Percentiles rank a stretch among this genome's conserved stretches.
Conservation (phyloP, 1,284 basidiomycete species). For the Fomes fomentarius region DNA sequence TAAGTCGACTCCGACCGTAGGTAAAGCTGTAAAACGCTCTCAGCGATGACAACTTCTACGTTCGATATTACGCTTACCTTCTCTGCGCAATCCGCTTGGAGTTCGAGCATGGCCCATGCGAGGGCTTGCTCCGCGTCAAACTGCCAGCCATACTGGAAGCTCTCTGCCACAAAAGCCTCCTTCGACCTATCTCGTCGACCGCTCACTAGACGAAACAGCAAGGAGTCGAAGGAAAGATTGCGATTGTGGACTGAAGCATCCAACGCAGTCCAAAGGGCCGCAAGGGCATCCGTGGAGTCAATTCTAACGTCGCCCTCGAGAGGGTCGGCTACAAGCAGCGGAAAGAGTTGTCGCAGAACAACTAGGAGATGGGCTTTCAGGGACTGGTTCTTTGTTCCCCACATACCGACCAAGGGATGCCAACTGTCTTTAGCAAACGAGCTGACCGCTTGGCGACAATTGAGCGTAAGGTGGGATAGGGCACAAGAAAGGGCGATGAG, state of each 20-base stretch:
- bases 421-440: constrained; percentile 65
- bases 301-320: constrained; percentile 1
- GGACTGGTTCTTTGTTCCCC: constrained; percentile 73
- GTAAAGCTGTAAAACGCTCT: constrained; percentile 52
- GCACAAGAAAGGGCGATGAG: constrained; percentile 69
- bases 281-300: constrained; percentile 42
- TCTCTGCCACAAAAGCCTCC: constrained; percentile 58
- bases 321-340: constrained; percentile 55
- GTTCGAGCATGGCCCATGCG: constrained; percentile 80
- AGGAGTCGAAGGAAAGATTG: constrained; percentile 62
- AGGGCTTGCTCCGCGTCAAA: constrained; percentile 75
- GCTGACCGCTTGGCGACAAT: constrained; percentile 61
- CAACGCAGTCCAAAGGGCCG: constrained; percentile 56
- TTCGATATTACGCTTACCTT: not conserved
- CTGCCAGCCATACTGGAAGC: constrained; percentile 72
- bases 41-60: constrained; percentile 8
- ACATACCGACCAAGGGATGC: constrained; percentile 67
- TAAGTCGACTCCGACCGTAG: constrained; percentile 62
- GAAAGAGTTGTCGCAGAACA: constrained; percentile 71
- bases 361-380: constrained; percentile 73
- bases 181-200: constrained; percentile 18
- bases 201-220: constrained; percentile 55
- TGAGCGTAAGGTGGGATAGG: constrained; percentile 75
- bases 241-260: constrained; percentile 65
- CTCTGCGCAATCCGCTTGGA: constrained; percentile 81